Base-by-base conservation (phyloP, 2,329 filamentous ascomycete species). In the Bipolaris cookei region DNA sequence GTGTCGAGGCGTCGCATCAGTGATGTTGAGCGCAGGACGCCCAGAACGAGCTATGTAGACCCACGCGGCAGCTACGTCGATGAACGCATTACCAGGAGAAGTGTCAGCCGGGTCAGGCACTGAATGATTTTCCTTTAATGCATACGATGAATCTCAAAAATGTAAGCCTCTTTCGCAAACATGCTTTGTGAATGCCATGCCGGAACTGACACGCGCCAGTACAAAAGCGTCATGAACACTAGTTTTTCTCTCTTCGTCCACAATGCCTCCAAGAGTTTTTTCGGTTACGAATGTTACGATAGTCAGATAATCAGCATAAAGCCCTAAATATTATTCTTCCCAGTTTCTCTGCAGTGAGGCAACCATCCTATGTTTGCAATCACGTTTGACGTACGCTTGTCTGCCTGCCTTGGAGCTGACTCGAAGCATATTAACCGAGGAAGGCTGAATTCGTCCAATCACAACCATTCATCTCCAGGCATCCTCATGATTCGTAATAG, bases 41-140 rank as follows among this genome's bases (percentile, higher is more conserved):
- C 66, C 48, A 63, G 68, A 51, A 57, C 63, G 46, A 70, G 70
- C 41, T 65, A 65, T 54, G 60, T 71, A 6, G 69, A 71, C 59
- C 53, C 53, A 10, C 47, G 53, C 6, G 59, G 62, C 39, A 70
- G 70, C 39, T 65, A 66, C 56, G 64, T 72, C 6, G 69, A 71
- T 58, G 69, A 72, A 57, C 60, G 66, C 52, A 42, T 53, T 48
- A 55, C 58, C 28, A 64, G 68, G 59, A 67, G 69, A 58, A 72
- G 72, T 56, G 69, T 75, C 37, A 69, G 67, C 47, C 54, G 71
- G 34, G 66, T 71, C 23, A 58, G 70, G 64, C 49, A 55, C 41
- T 59, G 16, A 56, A 1, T 13, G 28, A 3, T 11, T 14, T 39
- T n/a, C 23, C 6, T 28, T 1, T 10, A 11, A 21, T 41, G 6